phyloP scores from a whole-genome alignment of 805 yeast species.

The Barnettozyma siamensis region DNA sequence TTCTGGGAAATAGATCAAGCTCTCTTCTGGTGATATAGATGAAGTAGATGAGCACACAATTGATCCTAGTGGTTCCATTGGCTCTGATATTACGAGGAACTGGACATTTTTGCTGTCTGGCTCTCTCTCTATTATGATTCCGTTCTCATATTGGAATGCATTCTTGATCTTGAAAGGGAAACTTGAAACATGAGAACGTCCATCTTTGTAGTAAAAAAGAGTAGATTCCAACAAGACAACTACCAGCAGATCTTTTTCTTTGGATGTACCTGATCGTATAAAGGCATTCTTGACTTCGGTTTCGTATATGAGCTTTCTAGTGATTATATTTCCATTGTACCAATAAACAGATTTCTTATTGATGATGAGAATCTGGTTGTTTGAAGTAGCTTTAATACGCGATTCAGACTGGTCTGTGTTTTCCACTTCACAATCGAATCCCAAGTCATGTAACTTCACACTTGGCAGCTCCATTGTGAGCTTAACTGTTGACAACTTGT shows the following conservation, averaged over 20 bases:
- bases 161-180: conserved; percentile 62
- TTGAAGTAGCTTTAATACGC: conserved; percentile 7
- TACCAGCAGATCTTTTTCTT: conserved; percentile 39
- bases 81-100: conserved; percentile 68
- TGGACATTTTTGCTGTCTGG: conserved; percentile 19
- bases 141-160: conserved; percentile 63
- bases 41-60: conserved; percentile 68
- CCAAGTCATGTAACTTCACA: conserved; percentile 3
- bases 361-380: conserved; percentile 16
- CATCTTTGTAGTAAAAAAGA: conserved; percentile 54
- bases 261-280: conserved; percentile 44
- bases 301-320: conserved; percentile 45
- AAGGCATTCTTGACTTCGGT: conserved; percentile 53
- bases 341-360: conserved; percentile 27
- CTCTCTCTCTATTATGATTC: conserved; percentile 54
- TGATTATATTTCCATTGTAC: conserved; percentile 43
- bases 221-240: conserved; percentile 58
- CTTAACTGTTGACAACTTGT: too few species aligned
- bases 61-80: conserved; percentile 66
- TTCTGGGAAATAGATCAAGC: conserved; percentile 49
- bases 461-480: conserved; percentile 8
- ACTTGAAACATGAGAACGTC: conserved; percentile 52
- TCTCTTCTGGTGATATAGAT: conserved; percentile 53
- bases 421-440: not conserved
- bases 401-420: not conserved